Conservation (phyloP, 352 stramenopile genomes). For the Globisporangium megalacanthum region DNA sequence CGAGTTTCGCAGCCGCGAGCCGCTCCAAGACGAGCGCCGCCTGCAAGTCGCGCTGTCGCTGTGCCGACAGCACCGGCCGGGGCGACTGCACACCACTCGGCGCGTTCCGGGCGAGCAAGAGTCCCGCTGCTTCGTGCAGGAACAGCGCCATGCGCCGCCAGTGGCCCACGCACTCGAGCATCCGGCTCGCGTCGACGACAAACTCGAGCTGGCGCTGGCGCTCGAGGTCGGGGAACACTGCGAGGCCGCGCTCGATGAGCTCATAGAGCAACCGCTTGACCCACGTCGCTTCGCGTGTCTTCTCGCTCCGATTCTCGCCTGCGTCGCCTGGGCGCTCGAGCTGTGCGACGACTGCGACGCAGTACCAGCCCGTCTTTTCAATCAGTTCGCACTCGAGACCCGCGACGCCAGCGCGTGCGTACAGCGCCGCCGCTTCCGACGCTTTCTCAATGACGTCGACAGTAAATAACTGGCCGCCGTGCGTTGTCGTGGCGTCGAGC, state of each 20-base stretch:
- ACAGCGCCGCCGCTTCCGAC: conserved; percentile 63
- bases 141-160: conserved; percentile 59
- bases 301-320: conserved; percentile 16
- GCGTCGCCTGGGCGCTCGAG: conserved; percentile 9
- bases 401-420: conserved; percentile 50
- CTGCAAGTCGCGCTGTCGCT: conserved; percentile 44
- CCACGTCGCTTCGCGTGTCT: conserved; percentile 54
- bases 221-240: conserved; percentile 43
- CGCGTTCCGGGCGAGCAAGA: conserved; percentile 33
- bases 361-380: conserved; percentile 70
- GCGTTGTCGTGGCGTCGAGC: conserved; percentile 18
- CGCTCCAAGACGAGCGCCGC: conserved; percentile 52
- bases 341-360: conserved; percentile 38
- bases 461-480: conserved; percentile 37
- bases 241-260: conserved; percentile 47
- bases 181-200: conserved; percentile 50
- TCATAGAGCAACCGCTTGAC: conserved; percentile 69
- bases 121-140: conserved; percentile 58
- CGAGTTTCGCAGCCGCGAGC: conserved; percentile 40
- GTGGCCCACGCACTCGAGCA: conserved; percentile 63
- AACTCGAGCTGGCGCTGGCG: conserved; percentile 58
- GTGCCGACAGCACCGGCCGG: conserved; percentile 9
- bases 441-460: conserved; percentile 77
- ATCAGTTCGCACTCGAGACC: conserved; percentile 74
- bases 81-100: conserved; percentile 7